Base-by-base conservation (phyloP, 805 yeast genomes). In the Candida maris region DNA sequence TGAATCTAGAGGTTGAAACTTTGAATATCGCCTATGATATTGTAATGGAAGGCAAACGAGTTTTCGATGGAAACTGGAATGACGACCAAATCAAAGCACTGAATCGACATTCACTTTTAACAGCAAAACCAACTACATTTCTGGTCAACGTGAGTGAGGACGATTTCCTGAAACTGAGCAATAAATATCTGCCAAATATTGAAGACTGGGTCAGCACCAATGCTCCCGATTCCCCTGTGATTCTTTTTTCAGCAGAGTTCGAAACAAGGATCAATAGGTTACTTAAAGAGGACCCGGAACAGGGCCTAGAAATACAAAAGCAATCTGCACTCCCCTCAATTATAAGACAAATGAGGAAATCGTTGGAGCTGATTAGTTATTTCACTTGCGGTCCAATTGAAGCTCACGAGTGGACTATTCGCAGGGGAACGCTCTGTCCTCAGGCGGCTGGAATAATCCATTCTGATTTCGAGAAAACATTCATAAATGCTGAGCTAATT, bases 361-460 rank as follows among this genome's bases (percentile, higher is more conserved):
- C 86, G 44, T 73, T 89, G 42, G 83, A 84, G 49, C 79, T 93
- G 62, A 88, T 89, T 49, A 87, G 96, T 36, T 93, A 82, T 73
- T 93, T 87, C 76, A 93, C 98, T 23, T 82, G 93, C 59, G 98
- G 98, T 51, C 84, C 95, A 27, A 86, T 85, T 45, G 98, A 93
- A 69, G 95, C 89, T 34, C 83, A 97, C 64, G 97, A 94, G 66
- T 93, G 98, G 98, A 93, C 98, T 23, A 79, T 93, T 46, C 79
- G 97, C 67, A 70, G 73, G 51, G 94, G 94, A 52, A 84, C 91
- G 31, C 81, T 85, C 52, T 97, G 97, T 36, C 98, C 98, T n/a
- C 88, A 85, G 57, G 97, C 98, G 30, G 98, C 98, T 16, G 97
- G 97, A 61, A 95, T 93, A 30, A 91, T 91, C 54, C 98, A 93